These are phyloP conservation scores for Alternaria consortialis DNA, from an alignment of 2,329 filamentous ascomycete genomes.

Conservation along the genomic window DNA sequence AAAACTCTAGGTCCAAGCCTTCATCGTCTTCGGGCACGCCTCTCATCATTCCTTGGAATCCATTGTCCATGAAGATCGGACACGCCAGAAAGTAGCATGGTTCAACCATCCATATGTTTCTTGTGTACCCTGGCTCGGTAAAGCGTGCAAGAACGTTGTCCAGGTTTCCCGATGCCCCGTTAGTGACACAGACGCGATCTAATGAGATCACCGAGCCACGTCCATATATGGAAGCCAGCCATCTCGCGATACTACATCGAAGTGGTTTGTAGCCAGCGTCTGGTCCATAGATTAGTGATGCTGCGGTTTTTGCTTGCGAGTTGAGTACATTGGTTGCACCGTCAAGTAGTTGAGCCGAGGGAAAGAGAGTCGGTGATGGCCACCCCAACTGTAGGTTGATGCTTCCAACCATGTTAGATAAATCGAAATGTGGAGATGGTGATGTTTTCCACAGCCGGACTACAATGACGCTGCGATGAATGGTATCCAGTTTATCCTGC, in stretches of 20 bases:
- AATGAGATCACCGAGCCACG: constrained; percentile 51
- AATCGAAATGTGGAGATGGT: not conserved
- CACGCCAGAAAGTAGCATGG: constrained; percentile 82
- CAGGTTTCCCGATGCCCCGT: constrained; percentile 69
- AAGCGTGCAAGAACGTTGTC: not conserved
- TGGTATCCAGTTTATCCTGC: no score
- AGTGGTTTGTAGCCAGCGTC: constrained; percentile 77
- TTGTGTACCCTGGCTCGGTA: constrained; percentile 40
- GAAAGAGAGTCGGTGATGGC: constrained; percentile 69
- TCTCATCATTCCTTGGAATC: constrained; percentile 70
- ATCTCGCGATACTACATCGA: constrained; percentile 70
- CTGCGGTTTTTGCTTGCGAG: constrained; percentile 63
- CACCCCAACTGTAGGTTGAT: constrained; percentile 75
- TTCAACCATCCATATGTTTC: constrained; percentile 82
- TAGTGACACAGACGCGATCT: constrained; percentile 76
- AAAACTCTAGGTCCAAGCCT: constrained; percentile 71
- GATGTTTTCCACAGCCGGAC: not conserved
- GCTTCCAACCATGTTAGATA: constrained; percentile 9
- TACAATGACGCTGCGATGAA: no score
- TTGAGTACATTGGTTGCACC: constrained; percentile 68
- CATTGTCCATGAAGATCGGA: constrained; percentile 79
- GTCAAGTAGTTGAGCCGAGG: constrained; percentile 65
- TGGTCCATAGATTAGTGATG: constrained; percentile 76
- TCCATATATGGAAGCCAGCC: constrained; percentile 70
- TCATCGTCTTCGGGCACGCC: constrained; percentile 79